Evolutionary conservation across 495 filamentous ascomycete genomes (phyloP).

Genomic region (Penicillium steckii): DNA sequence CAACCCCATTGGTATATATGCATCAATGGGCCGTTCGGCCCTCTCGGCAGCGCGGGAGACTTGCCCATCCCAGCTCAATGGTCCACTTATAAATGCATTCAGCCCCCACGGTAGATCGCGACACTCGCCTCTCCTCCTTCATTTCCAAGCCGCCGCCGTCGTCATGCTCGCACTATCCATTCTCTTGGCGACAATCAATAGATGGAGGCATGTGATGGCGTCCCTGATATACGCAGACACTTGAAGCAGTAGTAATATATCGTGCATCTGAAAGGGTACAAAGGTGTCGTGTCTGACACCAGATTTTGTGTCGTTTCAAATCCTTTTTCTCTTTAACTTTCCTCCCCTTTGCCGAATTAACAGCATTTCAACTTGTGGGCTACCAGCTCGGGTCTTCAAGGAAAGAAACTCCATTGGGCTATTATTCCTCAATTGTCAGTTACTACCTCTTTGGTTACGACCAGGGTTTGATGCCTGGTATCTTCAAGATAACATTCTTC

Average conservation of each 20-base stretch:
- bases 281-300: slow-evolving; percentile 1
- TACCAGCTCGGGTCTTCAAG: slow-evolving; percentile 33
- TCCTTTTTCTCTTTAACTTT: slow-evolving; percentile 1
- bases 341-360: background rate
- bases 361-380: slow-evolving; percentile 37
- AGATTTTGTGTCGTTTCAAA: slow-evolving; percentile 5
- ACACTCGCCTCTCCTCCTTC: slow-evolving; percentile 13
- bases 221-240: background rate
- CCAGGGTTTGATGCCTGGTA: slow-evolving; percentile 73
- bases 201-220: background rate
- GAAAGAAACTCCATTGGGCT: slow-evolving; percentile 32
- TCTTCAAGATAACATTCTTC: slow-evolving; percentile 70
- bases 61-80: background rate
- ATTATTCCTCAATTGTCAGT: slow-evolving; percentile 52
- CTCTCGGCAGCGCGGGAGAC: slow-evolving; percentile 4
- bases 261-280: slow-evolving; percentile 6
- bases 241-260: background rate
- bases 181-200: slow-evolving; percentile 5
- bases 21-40: background rate
- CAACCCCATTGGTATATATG: background rate
- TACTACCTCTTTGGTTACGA: slow-evolving; percentile 76
- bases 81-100: background rate
- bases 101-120: slow-evolving; percentile 4
- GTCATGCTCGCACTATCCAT: slow-evolving; percentile 15
- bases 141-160: background rate